Evolutionary conservation across 202 grass and related monocot genomes (phyloP).

Genomic region (Elaeis oleifera): DNA sequence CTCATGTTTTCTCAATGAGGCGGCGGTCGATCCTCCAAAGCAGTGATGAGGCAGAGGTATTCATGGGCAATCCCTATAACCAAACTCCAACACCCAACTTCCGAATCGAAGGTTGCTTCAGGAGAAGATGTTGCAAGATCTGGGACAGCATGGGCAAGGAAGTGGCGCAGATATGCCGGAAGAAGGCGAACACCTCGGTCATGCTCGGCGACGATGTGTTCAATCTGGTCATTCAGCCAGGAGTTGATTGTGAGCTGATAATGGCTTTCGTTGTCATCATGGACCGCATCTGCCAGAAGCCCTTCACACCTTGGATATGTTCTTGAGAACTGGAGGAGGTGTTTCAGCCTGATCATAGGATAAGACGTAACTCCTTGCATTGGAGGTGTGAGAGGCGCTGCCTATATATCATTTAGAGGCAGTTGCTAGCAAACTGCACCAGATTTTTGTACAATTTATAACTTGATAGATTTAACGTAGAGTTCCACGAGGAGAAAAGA

Average conservation of each 20-base stretch:
- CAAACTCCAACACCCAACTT: background rate
- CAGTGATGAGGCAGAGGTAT: conserved; percentile 31
- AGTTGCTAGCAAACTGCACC: no score
- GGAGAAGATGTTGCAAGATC: conserved; percentile 23
- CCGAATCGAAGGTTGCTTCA: conserved; percentile 11
- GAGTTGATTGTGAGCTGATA: conserved; percentile 9
- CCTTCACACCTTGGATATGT: background rate
- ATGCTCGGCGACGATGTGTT: conserved; percentile 22
- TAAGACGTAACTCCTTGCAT: no score
- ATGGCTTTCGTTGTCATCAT: conserved; percentile 27
- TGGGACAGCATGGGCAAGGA: conserved; percentile 3
- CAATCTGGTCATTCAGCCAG: conserved; percentile 15
- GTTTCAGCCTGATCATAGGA: no score
- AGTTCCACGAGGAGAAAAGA: no score
- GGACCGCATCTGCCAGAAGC: conserved; percentile 24
- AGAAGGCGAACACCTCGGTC: conserved; percentile 7
- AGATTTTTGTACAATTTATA: no score
- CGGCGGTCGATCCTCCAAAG: conserved; percentile 35
- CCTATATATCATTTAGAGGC: no score
- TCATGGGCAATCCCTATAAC: conserved; percentile 16
- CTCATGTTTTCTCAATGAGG: conserved; percentile 44
- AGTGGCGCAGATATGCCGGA: conserved; percentile 13
- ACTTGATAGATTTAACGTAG: no score
- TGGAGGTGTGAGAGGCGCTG: no score
- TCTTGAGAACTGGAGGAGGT: background rate